Evolutionary conservation across 495 filamentous ascomycete genomes (phyloP), one percentile per base, ranked within the genome.

Genomic region (Xylaria curta): DNA sequence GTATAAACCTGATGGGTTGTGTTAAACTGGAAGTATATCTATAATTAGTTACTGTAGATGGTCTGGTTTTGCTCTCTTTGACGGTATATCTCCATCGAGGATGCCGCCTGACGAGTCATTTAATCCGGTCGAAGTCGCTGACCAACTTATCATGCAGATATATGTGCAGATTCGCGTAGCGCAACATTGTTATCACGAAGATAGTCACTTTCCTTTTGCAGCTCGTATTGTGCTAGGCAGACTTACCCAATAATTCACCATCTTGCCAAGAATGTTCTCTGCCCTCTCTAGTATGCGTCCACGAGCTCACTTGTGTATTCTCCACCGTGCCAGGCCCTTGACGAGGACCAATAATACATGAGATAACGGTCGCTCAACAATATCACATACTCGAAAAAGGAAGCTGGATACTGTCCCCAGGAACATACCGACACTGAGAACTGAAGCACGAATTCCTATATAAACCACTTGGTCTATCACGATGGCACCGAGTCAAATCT

Each of bases 351-450:
- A 67, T 67, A 12, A 67, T 36, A 31, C 33, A 19, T 40, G 54
- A 46, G 53, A 65, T 65, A 46, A 58, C 7, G 40, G 59, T 60
- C 26, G 61, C 40, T 60, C 17, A 33, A 26, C 56, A 56, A 46
- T 46, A 66, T 72, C 71, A 69, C 70, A 72, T 66, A 65, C 54
- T 79, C 77, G 53, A 79, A 78, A 76, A 36, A 72, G 77, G 77
- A 79, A 79, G 77, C 68, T 79, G 61, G 63, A 53, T 54, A 62
- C 40, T 17, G 36, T 44, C 12, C 47, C 69, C 21, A 61, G 46
- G 26, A 51, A 10, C 17, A 51, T 53, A 26, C 56, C 58, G 21
- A 68, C 24, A 26, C 19, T 36, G 28, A 66, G 21, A n/a, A 17
- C 1, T 21, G 28, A 31, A 13, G 15, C 17, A 46, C 44, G 24